Base-by-base conservation (phyloP, 1,284 basidiomycete species). In the Volvariella surrecta region DNA sequence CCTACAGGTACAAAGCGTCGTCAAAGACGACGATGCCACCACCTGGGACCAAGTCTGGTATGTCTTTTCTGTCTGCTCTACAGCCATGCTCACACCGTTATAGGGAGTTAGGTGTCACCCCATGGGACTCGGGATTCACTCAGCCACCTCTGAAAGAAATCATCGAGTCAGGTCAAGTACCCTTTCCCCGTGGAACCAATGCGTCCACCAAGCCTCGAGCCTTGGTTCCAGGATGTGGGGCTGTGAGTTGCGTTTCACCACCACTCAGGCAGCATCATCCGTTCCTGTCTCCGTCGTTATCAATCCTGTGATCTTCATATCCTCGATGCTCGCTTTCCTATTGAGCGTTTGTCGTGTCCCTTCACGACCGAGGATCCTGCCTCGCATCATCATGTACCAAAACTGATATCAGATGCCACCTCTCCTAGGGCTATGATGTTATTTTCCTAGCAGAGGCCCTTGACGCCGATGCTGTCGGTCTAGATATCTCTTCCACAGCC, bases 181-280 rank as follows among this genome's bases (percentile, higher is more conserved):
- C 67, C 3, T 65, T 84, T 32, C 75, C 81, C 6, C 0, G 67
- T 49, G 19, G 52, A 49, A 3, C 83, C 84, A n/a, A 37, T 6
- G 34, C 7, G 4, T 6, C 15, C 4, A 15, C 6, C 15, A 16
- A 37, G n/a, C n/a, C 18, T 15, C 60, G 64, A 30, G 82, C 78
- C 2, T 61, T 89, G 1, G 73, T 89, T 8, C 84, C 84, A 0
- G 86, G 85, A 1, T 87, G 83, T 54, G 85, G 84, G 34, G 67
- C 64, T 42, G 83, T 86, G 54, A 47, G 34, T 37, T n/a, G 34
- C n/a, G 9, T 37, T 11, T 32, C 41, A 3, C 30, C 9, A 9
- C 30, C 30, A 15, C 30, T 31, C 30, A 31, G 9, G 15, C 30
- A 15, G 9, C 30, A 31, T 31, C n/a, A n/a, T n/a, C n/a, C n/a